Percentiles rank a stretch among this genome's conserved stretches.
These are phyloP conservation scores for Sporothrix variecibatus DNA, from an alignment of 2,329 filamentous ascomycete species.

Conservation along the genomic window DNA sequence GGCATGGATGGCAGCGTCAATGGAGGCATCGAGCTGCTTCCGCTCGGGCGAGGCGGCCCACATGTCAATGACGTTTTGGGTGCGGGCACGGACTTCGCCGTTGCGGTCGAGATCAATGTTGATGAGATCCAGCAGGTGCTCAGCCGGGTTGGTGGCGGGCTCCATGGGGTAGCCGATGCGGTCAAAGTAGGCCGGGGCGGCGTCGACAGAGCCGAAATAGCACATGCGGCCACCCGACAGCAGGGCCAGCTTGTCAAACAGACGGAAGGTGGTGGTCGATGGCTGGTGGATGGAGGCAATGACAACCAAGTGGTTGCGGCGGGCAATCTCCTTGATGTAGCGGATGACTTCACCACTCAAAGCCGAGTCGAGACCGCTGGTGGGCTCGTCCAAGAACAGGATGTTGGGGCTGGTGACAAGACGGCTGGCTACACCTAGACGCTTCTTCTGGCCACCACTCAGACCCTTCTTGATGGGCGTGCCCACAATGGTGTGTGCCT, in stretches of 20 bases:
- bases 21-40: constrained; percentile 15
- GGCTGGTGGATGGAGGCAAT: constrained; percentile 98
- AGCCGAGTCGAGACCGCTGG: constrained; percentile 77
- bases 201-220: constrained; percentile 75
- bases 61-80: constrained; percentile 54
- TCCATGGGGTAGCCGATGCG: constrained; percentile 67
- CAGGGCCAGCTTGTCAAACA: constrained; percentile 81
- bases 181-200: constrained; percentile 76
- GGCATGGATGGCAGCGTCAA: constrained; percentile 27
- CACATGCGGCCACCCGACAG: constrained; percentile 75
- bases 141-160: constrained; percentile 72
- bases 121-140: constrained; percentile 76
- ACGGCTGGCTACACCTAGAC: constrained; percentile 77
- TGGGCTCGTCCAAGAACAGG: constrained; percentile 82
- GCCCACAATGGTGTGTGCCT: constrained; percentile 71
- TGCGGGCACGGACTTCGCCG: constrained; percentile 47
- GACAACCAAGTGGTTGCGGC: constrained; percentile 76
- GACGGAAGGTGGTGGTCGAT: constrained; percentile 92
- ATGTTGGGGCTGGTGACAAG: constrained; percentile 80
- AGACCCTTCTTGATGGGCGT: constrained; percentile 83
- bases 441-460: constrained; percentile 80
- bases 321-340: constrained; percentile 69
- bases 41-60: constrained; percentile 9
- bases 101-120: constrained; percentile 72
- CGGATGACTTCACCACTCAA: constrained; percentile 75